Evolutionary conservation across 2,329 filamentous ascomycete species (phyloP).

Genomic region (Trichoderma sp.): DNA sequence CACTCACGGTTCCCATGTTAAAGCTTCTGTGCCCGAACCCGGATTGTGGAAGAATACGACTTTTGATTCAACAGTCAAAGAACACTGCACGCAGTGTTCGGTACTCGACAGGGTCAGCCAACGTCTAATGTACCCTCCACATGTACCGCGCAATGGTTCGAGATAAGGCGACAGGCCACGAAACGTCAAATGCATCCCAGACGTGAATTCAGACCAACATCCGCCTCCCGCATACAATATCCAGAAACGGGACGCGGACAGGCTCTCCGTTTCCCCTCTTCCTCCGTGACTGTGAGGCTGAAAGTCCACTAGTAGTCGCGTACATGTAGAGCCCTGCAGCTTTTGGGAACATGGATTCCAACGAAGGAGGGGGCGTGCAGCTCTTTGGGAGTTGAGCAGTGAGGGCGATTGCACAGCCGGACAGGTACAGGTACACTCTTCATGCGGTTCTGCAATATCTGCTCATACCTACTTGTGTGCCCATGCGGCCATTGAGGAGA

Average conservation of each 20-base stretch:
- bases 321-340: background rate
- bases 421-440: background rate
- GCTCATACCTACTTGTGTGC: background rate
- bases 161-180: no score
- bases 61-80: background rate
- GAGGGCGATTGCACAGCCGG: background rate
- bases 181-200: background rate
- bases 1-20: background rate
- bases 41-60: background rate
- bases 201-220: background rate
- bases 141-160: background rate
- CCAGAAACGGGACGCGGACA: slow-evolving; percentile 7
- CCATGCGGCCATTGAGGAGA: background rate
- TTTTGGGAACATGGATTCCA: background rate
- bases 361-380: slow-evolving; percentile 20
- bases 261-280: slow-evolving; percentile 5
- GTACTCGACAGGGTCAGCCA: background rate
- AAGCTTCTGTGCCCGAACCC: no score
- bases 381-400: background rate
- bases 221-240: slow-evolving; percentile 5
- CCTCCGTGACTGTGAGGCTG: slow-evolving; percentile 20
- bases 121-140: no score
- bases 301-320: slow-evolving; percentile 19
- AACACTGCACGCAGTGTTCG: no score
- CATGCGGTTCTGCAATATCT: background rate